These are phyloP conservation scores for Salicornia ramosissima DNA, from an alignment of 148 eudicot genomes.

Conservation along the genomic window DNA sequence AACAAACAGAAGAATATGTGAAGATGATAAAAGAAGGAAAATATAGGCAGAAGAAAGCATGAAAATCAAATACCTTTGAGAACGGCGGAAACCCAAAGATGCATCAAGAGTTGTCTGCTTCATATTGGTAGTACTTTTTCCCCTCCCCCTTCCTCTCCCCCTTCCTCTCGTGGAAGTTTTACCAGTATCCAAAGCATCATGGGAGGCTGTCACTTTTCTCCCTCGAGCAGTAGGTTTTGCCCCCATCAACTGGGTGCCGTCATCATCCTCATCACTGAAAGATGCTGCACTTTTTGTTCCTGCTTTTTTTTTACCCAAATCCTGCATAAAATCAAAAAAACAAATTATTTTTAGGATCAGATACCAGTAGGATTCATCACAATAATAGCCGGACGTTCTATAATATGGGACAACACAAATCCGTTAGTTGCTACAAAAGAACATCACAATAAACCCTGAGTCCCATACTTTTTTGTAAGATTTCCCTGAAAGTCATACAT, in stretches of 20 bases:
- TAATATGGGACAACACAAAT: slow-evolving; percentile 13
- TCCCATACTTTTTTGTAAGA: background rate
- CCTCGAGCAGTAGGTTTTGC: slow-evolving; percentile 47
- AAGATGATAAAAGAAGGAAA: background rate
- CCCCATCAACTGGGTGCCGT: slow-evolving; percentile 39
- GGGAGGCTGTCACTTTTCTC: slow-evolving; percentile 44
- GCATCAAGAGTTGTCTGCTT: slow-evolving; percentile 96
- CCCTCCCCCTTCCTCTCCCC: slow-evolving; percentile 82
- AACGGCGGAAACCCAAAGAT: slow-evolving; percentile 53
- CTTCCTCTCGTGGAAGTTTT: slow-evolving; percentile 63
- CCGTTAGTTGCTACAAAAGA: background rate
- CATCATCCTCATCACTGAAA: slow-evolving; percentile 94
- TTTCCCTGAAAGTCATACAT: background rate
- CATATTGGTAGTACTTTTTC: slow-evolving; percentile 52
- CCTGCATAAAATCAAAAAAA: slow-evolving; percentile 29
- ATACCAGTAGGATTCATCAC: background rate
- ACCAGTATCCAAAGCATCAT: slow-evolving; percentile 44
- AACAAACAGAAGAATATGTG: background rate
- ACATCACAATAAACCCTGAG: background rate
- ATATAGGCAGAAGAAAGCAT: background rate
- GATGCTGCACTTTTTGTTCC: slow-evolving; percentile 61
- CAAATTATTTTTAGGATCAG: slow-evolving; percentile 9
- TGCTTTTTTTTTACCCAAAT: slow-evolving; percentile 38
- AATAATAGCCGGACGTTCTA: background rate
- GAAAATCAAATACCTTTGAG: slow-evolving; percentile 55